These are phyloP conservation scores for Lipomyces orientalis DNA, from an alignment of 805 yeast species.

Conservation along the genomic window DNA sequence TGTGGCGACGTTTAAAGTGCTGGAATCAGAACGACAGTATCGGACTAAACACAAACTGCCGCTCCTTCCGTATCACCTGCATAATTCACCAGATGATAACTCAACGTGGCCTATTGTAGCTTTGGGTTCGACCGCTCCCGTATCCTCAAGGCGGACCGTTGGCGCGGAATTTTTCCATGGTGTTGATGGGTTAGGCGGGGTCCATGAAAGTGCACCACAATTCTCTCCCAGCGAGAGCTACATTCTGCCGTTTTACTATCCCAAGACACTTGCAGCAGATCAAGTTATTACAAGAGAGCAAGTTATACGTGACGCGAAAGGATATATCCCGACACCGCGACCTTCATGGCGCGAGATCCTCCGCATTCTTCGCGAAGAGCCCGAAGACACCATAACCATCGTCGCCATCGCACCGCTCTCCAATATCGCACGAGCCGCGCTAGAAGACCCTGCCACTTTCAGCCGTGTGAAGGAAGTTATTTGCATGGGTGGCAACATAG, in stretches of 20 bases:
- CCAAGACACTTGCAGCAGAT: conserved; percentile 15
- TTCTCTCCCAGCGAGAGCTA: conserved; percentile 43
- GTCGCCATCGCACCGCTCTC: conserved; percentile 51
- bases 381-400: conserved; percentile 47
- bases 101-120: conserved; percentile 45
- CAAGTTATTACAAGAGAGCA: conserved; percentile 17
- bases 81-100: neutral
- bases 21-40: conserved; percentile 43
- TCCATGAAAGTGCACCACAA: conserved; percentile 46
- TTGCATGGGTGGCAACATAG: conserved; percentile 51
- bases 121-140: conserved; percentile 45
- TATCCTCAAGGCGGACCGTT: conserved; percentile 41
- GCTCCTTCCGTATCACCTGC: conserved; percentile 36
- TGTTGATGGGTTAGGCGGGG: conserved; percentile 50
- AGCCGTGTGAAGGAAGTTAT: conserved; percentile 45
- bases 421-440: conserved; percentile 51
- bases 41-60: conserved; percentile 39
- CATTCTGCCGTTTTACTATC: conserved; percentile 40
- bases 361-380: conserved; percentile 45
- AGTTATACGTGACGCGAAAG: conserved; percentile 31
- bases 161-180: conserved; percentile 53
- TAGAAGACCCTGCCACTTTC: conserved; percentile 48
- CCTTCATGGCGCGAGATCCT: conserved; percentile 48
- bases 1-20: conserved; percentile 46
- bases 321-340: conserved; percentile 42